A percentile compares a stretch with the other conserved stretches of the same genome.
Conservation (phyloP, 345 rosid genomes). For the Salix arbutifolia region DNA sequence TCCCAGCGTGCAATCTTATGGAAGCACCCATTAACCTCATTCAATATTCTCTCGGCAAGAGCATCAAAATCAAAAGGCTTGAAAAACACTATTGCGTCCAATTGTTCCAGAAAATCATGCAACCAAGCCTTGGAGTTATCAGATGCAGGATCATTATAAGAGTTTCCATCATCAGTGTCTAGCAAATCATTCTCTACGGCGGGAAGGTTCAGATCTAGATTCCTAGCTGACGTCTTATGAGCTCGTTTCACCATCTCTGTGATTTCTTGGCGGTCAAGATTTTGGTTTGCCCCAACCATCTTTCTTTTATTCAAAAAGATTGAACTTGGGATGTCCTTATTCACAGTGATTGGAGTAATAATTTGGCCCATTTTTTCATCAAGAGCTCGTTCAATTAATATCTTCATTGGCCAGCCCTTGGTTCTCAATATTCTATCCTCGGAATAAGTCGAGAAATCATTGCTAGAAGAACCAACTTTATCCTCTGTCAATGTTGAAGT, state of each 20-base stretch:
- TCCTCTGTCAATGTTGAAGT: slow-evolving; percentile 20
- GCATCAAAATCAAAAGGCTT: slow-evolving; percentile 54
- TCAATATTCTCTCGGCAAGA: slow-evolving; percentile 38
- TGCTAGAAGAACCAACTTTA: slow-evolving; percentile 9
- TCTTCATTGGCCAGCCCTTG: slow-evolving; percentile 48
- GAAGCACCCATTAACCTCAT: slow-evolving; percentile 26
- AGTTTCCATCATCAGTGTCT: slow-evolving; percentile 11
- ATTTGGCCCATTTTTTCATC: background rate
- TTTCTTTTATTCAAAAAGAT: slow-evolving; percentile 30
- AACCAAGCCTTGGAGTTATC: slow-evolving; percentile 50
- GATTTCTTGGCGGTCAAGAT: background rate
- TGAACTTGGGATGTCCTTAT: slow-evolving; percentile 6
- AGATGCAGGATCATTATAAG: slow-evolving; percentile 33
- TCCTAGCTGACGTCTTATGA: slow-evolving; percentile 21
- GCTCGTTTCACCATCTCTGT: background rate
- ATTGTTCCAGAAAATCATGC: slow-evolving; percentile 43
- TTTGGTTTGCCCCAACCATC: slow-evolving; percentile 23
- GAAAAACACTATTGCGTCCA: slow-evolving; percentile 48
- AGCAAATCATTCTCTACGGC: slow-evolving; percentile 38
- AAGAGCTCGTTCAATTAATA: slow-evolving; percentile 20
- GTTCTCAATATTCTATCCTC: slow-evolving; percentile 52
- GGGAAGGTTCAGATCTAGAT: slow-evolving; percentile 64
- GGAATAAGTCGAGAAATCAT: slow-evolving; percentile 19
- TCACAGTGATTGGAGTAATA: slow-evolving; percentile 3
- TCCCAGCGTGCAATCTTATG: slow-evolving; percentile 39